A percentile compares a stretch with the other conserved stretches of the same genome.
These are phyloP conservation scores for Physcomitrellopsis africana DNA, from an alignment of 225 moss, liverwort and hornwort species.

Conservation along the genomic window DNA sequence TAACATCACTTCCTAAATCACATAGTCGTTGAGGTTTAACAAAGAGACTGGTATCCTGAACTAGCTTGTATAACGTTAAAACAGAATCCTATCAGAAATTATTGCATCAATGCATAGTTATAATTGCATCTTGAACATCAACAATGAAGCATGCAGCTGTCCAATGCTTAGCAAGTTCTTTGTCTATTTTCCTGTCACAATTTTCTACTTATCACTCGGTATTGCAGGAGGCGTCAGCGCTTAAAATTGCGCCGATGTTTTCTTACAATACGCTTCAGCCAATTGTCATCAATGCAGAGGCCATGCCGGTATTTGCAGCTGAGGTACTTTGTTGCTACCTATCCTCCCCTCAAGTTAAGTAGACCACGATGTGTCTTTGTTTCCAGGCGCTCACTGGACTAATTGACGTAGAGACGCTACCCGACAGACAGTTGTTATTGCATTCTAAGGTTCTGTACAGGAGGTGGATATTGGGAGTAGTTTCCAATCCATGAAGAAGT, in stretches of 20 bases:
- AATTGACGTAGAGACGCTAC: background rate
- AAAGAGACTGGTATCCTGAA: no score
- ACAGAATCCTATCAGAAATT: background rate
- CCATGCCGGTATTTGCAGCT: slow-evolving; percentile 83
- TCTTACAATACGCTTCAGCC: slow-evolving; percentile 69
- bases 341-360: background rate
- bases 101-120: background rate
- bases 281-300: slow-evolving; percentile 71
- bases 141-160: slow-evolving; percentile 9
- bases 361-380: background rate
- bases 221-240: slow-evolving; percentile 76
- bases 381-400: slow-evolving; percentile 1
- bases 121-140: background rate
- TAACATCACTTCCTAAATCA: background rate
- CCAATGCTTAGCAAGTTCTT: background rate
- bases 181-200: background rate
- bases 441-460: background rate
- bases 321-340: slow-evolving; percentile 57
- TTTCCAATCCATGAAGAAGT: background rate
- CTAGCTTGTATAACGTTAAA: no score
- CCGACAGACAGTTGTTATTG: background rate
- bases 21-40: no score
- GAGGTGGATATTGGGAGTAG: background rate
- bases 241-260: slow-evolving; percentile 72
- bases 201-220: slow-evolving; percentile 11